A percentile compares a stretch with the other conserved stretches of the same genome.
Evolutionary conservation across 768 basidiomycete genomes (phyloP).

Genomic region (Podaxis mareebaensis): DNA sequence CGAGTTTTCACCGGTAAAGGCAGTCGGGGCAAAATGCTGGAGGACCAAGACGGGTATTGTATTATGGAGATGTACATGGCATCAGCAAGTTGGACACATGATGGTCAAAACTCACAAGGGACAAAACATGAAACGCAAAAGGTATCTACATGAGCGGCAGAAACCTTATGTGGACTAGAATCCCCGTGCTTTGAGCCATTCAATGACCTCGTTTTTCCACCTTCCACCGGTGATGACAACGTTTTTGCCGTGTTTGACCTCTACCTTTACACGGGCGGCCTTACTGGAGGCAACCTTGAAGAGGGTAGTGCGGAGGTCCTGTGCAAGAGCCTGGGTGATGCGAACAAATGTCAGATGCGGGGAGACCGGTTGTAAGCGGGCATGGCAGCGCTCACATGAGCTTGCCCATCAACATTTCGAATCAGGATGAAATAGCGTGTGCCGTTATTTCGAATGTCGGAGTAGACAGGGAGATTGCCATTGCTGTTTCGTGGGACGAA

Average conservation of each 20-base stretch:
- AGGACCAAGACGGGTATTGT: not conserved
- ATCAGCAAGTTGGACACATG: not conserved
- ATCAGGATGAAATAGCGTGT: conserved; percentile 59
- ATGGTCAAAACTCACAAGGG: not conserved
- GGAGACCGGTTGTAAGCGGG: conserved; percentile 5
- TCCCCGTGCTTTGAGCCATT: conserved; percentile 65
- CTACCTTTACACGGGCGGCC: conserved; percentile 49
- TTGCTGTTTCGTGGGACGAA: conserved; percentile 65
- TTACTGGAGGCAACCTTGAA: conserved; percentile 49
- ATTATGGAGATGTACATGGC: not conserved
- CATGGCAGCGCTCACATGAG: conserved; percentile 43
- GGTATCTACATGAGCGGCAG: not conserved
- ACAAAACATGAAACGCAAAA: not conserved
- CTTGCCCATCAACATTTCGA: conserved; percentile 68
- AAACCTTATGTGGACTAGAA: conserved; percentile 41
- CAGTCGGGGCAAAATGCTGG: not conserved
- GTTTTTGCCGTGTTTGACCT: conserved; percentile 49
- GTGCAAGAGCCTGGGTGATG: conserved; percentile 51
- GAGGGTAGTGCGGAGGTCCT: conserved; percentile 53
- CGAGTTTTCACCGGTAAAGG: not conserved
- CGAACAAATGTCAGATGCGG: conserved; percentile 18
- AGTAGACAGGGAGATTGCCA: conserved; percentile 74
- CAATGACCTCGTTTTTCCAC: conserved; percentile 60
- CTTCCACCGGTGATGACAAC: conserved; percentile 61
- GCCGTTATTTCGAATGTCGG: conserved; percentile 68